Evolutionary conservation across 805 yeast genomes (phyloP).

Genomic region (Candida schatavii): DNA sequence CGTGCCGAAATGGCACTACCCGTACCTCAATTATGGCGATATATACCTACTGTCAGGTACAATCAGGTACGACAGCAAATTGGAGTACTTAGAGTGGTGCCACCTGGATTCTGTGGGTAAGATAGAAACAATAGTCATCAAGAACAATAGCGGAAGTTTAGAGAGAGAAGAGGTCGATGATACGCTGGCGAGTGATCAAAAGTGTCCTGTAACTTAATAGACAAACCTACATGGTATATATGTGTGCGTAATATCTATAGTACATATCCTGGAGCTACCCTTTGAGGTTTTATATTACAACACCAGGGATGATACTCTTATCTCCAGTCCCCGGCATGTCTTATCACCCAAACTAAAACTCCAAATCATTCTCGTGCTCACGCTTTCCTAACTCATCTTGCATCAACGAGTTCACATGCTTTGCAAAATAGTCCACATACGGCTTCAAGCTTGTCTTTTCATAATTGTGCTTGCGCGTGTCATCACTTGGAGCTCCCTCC

Average conservation of each 20-base stretch:
- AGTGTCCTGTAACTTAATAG: too few species aligned
- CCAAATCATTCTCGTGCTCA: conserved; percentile 35
- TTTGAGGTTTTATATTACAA: too few species aligned
- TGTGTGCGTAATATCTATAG: too few species aligned
- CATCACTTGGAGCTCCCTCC: conserved; percentile 14
- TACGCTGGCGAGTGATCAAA: too few species aligned
- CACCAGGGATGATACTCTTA: too few species aligned
- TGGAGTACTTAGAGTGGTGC: conserved; percentile 68
- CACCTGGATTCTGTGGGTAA: conserved; percentile 33
- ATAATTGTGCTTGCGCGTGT: conserved; percentile 38
- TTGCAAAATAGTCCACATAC: conserved; percentile 62
- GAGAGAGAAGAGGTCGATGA: conserved; percentile 16
- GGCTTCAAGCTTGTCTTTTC: conserved; percentile 70
- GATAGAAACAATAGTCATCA: conserved; percentile 33
- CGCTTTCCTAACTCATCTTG: conserved; percentile 49
- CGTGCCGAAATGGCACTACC: conserved; percentile 72
- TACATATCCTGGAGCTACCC: too few species aligned
- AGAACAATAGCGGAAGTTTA: conserved; percentile 35
- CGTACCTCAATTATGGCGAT: conserved; percentile 43
- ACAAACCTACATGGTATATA: too few species aligned
- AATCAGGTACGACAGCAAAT: conserved; percentile 47
- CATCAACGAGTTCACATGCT: conserved; percentile 56
- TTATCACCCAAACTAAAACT: conserved; percentile 23
- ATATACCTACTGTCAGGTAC: conserved; percentile 56
- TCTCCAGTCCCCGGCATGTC: background rate